phyloP scores from a whole-genome alignment of 2,329 filamentous ascomycete genomes.

The Orbilia quercus region DNA sequence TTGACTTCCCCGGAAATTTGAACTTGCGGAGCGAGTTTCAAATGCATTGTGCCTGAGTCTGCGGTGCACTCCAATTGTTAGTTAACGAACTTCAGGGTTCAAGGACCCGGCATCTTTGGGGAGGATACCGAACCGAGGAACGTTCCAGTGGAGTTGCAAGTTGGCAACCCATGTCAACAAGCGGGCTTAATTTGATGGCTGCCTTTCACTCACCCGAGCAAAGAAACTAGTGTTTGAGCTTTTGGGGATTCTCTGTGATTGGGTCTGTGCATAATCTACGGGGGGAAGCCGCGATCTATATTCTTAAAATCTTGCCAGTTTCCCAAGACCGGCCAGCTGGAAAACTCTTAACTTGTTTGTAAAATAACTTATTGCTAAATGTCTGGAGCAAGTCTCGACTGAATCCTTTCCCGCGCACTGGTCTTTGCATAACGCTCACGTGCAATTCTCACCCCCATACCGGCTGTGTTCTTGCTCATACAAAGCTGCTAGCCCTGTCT shows the following conservation, averaged over 20 bases:
- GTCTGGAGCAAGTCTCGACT: conserved; percentile 36
- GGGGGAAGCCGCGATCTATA: background rate
- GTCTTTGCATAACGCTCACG: conserved; percentile 11
- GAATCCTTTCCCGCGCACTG: background rate
- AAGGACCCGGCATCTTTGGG: conserved; percentile 25
- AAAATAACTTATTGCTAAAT: background rate
- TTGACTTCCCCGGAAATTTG: conserved; percentile 38
- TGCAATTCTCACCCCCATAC: conserved; percentile 10
- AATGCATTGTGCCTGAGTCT: conserved; percentile 44
- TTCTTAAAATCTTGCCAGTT: background rate
- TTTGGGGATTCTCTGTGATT: conserved; percentile 19
- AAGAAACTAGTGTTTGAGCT: conserved; percentile 39
- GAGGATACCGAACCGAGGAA: conserved; percentile 30
- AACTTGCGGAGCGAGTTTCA: conserved; percentile 49
- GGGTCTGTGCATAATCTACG: conserved; percentile 40
- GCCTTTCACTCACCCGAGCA: conserved; percentile 14
- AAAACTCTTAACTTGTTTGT: background rate
- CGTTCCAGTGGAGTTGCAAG: conserved; percentile 15
- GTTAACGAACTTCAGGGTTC: conserved; percentile 31
- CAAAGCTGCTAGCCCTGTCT: conserved; percentile 10
- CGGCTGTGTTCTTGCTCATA: conserved; percentile 1
- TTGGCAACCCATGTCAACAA: conserved; percentile 10
- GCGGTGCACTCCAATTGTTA: conserved; percentile 19
- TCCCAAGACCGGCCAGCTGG: background rate
- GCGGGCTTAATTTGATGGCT: conserved; percentile 23